Conservation (phyloP, 805 yeast genomes). For the Wickerhamiella shivajii region DNA sequence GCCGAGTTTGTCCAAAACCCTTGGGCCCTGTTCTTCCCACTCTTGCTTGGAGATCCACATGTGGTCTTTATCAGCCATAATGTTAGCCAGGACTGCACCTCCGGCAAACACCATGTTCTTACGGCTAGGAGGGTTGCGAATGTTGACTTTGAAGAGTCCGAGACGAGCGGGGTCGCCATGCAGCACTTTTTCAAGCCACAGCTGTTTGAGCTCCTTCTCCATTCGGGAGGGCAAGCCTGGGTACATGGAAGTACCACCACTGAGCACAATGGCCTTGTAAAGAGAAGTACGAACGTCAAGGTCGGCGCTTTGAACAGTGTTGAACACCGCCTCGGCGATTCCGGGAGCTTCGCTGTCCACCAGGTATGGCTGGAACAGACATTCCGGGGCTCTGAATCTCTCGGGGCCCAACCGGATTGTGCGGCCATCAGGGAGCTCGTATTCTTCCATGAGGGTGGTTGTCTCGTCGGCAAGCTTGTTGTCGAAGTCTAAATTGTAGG, state of each 20-base stretch:
- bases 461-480: conserved; percentile 80
- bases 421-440: conserved; percentile 95
- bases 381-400: conserved; percentile 93
- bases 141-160: conserved; percentile 77
- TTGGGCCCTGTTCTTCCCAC: conserved; percentile 94
- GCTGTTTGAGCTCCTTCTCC: conserved; percentile 90
- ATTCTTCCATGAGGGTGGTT: conserved; percentile 81
- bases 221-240: conserved; percentile 94
- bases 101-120: conserved; percentile 98
- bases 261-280: conserved; percentile 80
- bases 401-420: conserved; percentile 87
- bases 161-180: conserved; percentile 76
- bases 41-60: conserved; percentile 95
- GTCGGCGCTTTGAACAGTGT: conserved; percentile 88
- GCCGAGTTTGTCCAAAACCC: conserved; percentile 74
- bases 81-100: conserved; percentile 94
- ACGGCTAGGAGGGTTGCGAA: conserved; percentile 98
- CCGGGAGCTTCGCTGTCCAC: conserved; percentile 97
- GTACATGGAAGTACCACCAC: conserved; percentile 98
- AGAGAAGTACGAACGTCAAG: conserved; percentile 81
- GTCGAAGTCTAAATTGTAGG: conserved; percentile 86
- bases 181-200: conserved; percentile 82
- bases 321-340: conserved; percentile 81
- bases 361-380: conserved; percentile 87
- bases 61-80: conserved; percentile 96